Base-by-base conservation (phyloP, 2,329 filamentous ascomycete genomes). In the Moelleriella libera region DNA sequence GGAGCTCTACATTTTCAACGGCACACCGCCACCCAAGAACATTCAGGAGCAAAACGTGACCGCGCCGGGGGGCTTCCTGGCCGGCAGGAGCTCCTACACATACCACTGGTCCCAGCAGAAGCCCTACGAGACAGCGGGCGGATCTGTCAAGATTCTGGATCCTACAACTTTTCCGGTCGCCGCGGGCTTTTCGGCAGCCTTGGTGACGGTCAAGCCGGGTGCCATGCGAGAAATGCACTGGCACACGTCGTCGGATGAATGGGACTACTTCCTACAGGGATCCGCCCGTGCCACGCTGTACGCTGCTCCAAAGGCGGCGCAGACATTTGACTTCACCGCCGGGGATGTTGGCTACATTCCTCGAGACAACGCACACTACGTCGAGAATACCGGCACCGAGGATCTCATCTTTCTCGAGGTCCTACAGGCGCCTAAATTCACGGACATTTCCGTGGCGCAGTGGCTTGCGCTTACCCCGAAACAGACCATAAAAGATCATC, bases 191-290 rank as follows among this genome's bases (percentile, higher is more conserved):
- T 74, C 76, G 4, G 70, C 71, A 0, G 76, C 75, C 0, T 64
- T 80, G 2, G 72, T 81, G 8, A 75, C 71, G 2, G 63, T 81
- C 32, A 65, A 78, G 53, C 76, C 78, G 0, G 78, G 78, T n/a
- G 77, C 76, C 1, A 76, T 82, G 74, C 71, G 78, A 28, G 78
- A 82, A 56, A 63, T 82, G 42, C 78, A 82, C 63, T 82, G 78
- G 77, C 77, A 82, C 61, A 72, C 74, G 1, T 69, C 67, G 1
- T 71, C 67, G 7, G 76, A 80, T 57, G 77, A 81, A 59, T 81
- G 77, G 77, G 69, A 69, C 45, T 80, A 74, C 60, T 78, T 81
- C 63, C 60, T 80, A 6, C 58, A 68, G 47, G 78, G 78, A 0
- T 68, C 68, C 9, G 78, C 69, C 0, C 70, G 77, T 8, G 66